These are phyloP conservation scores for Lachnellula arida DNA, from an alignment of 2,329 filamentous ascomycete genomes.

Conservation along the genomic window DNA sequence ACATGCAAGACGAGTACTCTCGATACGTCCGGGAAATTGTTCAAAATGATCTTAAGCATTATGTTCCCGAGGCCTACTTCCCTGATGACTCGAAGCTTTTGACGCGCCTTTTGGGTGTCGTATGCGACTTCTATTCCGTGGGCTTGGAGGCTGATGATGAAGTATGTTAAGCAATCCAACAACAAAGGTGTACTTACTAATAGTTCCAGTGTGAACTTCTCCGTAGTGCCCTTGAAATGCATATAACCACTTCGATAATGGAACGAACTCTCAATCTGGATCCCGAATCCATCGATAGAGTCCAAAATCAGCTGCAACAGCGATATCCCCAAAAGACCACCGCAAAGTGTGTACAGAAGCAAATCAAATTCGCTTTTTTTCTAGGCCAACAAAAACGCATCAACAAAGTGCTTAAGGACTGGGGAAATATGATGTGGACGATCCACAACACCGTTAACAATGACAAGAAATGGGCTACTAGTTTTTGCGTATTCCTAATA, in stretches of 20 bases:
- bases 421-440: slow-evolving; percentile 31
- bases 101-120: slow-evolving; percentile 20
- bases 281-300: slow-evolving; percentile 20
- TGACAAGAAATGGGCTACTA: slow-evolving; percentile 29
- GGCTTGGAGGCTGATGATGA: slow-evolving; percentile 21
- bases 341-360: slow-evolving; percentile 27
- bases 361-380: slow-evolving; percentile 31
- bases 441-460: slow-evolving; percentile 23
- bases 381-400: slow-evolving; percentile 26
- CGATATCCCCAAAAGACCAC: slow-evolving; percentile 22
- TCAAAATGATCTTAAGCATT: slow-evolving; percentile 19
- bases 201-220: slow-evolving; percentile 24
- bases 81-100: slow-evolving; percentile 24
- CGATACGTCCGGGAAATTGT: slow-evolving; percentile 27
- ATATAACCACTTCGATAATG: slow-evolving; percentile 27
- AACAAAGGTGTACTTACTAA: slow-evolving; percentile 7
- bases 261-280: slow-evolving; percentile 30
- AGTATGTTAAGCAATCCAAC: slow-evolving; percentile 12
- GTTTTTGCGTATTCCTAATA: slow-evolving; percentile 28
- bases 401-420: slow-evolving; percentile 25
- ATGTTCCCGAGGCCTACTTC: slow-evolving; percentile 23
- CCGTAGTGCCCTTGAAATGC: slow-evolving; percentile 28
- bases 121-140: slow-evolving; percentile 21
- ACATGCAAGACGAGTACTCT: slow-evolving; percentile 25
- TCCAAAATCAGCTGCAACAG: slow-evolving; percentile 21